phyloP scores from a whole-genome alignment of 805 yeast genomes.

The Cyberlindnera nakhonratchasimensis region DNA sequence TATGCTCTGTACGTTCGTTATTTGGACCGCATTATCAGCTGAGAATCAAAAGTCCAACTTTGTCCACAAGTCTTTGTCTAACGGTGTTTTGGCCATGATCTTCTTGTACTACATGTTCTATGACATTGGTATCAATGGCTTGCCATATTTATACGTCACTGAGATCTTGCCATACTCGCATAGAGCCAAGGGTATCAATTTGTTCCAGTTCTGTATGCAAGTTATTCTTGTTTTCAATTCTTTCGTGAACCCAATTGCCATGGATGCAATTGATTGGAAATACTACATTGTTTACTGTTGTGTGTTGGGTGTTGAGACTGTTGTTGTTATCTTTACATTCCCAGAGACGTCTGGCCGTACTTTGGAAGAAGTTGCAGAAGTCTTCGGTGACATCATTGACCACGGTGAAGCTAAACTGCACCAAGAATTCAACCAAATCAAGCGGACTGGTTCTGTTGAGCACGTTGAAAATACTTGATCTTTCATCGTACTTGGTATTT shows the following conservation, averaged over 20 bases:
- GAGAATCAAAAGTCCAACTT: constrained; percentile 38
- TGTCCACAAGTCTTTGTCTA: constrained; percentile 36
- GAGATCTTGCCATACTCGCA: constrained; percentile 35
- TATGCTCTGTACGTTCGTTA: constrained; percentile 35
- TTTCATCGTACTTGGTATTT: no score
- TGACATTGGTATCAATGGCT: constrained; percentile 41
- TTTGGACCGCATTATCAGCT: constrained; percentile 47
- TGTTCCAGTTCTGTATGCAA: constrained; percentile 18
- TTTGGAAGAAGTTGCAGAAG: constrained; percentile 37
- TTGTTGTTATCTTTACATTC: constrained; percentile 30
- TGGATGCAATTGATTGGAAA: constrained; percentile 35
- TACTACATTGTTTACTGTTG: constrained; percentile 35
- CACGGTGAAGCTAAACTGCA: constrained; percentile 3
- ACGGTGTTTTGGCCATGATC: constrained; percentile 49
- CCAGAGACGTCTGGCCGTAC: constrained; percentile 39
- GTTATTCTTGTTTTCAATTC: constrained; percentile 30
- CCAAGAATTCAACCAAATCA: constrained; percentile 1
- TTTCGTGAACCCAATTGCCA: constrained; percentile 36
- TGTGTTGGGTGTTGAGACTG: constrained; percentile 29
- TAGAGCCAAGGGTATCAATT: constrained; percentile 28
- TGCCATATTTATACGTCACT: constrained; percentile 43
- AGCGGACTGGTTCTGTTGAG: constrained; percentile 8
- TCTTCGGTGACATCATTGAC: constrained; percentile 28
- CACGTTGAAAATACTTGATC: constrained; percentile 10
- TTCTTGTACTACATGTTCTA: constrained; percentile 42